Base-by-base conservation (phyloP, 2,329 filamentous ascomycete genomes). In the Cladosporium sp. region DNA sequence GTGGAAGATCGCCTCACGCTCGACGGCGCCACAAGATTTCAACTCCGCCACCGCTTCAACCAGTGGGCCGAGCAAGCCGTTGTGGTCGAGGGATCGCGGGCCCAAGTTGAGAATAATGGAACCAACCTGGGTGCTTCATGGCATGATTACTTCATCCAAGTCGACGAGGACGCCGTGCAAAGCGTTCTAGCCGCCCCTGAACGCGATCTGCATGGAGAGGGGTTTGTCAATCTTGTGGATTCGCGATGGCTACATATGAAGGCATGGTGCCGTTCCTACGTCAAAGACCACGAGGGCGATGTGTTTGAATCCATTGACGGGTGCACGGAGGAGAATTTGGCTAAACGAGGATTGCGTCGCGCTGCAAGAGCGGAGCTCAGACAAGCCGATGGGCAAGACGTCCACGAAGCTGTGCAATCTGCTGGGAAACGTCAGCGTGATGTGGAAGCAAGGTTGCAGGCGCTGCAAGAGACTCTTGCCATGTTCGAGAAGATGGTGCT, bases 111-210 rank as follows among this genome's bases (percentile, higher is more conserved):
- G 8, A 40, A 10, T 40, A 4, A 40, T 19, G n/a, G 9, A 17
- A 17, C 8, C 1, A 19, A 34, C 19, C 3, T 28, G 3, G 25
- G 10, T 2, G 2, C 9, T 1, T 10, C 32, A n/a, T 20, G 50
- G 22, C 42, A 53, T 7, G 42, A 32, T 13, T 32, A 42, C 22
- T 42, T 53, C 20, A 53, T 42, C 13, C 36, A 42, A 17, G 36
- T 53, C 13, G 50, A 53, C 35, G 50, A 53, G 12, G 36, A 53
- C 20, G 50, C 50, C 12, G 20, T 53, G 39, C 20, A 42, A 42
- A 40, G 36, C 35, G 36, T 42, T 22, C 5, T 53, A 8, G 22
- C 50, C 17, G 36, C 4, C 3, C 36, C 50, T 19, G 22, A 40
- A 22, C 50, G 25, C 25, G 36, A 32, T 17, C 6, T 3, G 8